A percentile compares a stretch with the other conserved stretches of the same genome.
Conservation (phyloP, 2,329 filamentous ascomycete species). For the Hypoxylon sp. region DNA sequence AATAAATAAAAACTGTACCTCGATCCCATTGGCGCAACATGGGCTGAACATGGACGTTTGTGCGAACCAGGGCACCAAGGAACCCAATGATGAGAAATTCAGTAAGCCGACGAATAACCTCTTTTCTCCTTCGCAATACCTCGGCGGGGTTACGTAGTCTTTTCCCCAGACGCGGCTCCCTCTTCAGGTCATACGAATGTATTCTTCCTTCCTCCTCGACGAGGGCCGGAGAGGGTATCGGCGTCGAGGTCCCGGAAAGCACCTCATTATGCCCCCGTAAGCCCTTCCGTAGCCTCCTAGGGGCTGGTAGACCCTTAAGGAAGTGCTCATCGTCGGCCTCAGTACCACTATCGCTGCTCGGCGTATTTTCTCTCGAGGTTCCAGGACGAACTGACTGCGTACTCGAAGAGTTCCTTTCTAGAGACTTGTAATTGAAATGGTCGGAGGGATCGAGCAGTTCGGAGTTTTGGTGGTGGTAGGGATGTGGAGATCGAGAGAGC, state of each 20-base stretch:
- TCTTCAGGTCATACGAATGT: constrained; percentile 39
- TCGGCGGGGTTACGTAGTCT: constrained; percentile 49
- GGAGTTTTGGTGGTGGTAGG: constrained; percentile 70
- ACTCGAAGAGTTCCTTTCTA: constrained; percentile 29
- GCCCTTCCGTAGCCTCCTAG: constrained; percentile 82
- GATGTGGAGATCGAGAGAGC: constrained; percentile 73
- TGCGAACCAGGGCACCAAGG: constrained; percentile 61
- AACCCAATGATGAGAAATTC: constrained; percentile 65
- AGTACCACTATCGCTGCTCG: constrained; percentile 88
- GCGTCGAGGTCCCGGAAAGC: constrained; percentile 67
- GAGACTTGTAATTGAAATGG: constrained; percentile 46
- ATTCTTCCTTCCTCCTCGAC: constrained; percentile 57
- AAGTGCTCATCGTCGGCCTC: constrained; percentile 96
- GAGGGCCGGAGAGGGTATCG: constrained; percentile 62
- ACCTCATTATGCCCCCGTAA: constrained; percentile 71
- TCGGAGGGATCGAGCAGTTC: constrained; percentile 67
- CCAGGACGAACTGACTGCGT: constrained; percentile 33
- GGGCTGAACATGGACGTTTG: constrained; percentile 60
- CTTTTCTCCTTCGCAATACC: constrained; percentile 59
- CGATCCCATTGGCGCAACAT: constrained; percentile 60
- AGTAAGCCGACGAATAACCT: constrained; percentile 63
- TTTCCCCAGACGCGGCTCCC: constrained; percentile 41
- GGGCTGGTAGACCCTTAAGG: constrained; percentile 85
- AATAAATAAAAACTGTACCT: constrained; percentile 56
- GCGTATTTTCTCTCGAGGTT: constrained; percentile 64